Evolutionary conservation across 73 alveolate genomes (phyloP).

Genomic region (Effrenium voratum): DNA sequence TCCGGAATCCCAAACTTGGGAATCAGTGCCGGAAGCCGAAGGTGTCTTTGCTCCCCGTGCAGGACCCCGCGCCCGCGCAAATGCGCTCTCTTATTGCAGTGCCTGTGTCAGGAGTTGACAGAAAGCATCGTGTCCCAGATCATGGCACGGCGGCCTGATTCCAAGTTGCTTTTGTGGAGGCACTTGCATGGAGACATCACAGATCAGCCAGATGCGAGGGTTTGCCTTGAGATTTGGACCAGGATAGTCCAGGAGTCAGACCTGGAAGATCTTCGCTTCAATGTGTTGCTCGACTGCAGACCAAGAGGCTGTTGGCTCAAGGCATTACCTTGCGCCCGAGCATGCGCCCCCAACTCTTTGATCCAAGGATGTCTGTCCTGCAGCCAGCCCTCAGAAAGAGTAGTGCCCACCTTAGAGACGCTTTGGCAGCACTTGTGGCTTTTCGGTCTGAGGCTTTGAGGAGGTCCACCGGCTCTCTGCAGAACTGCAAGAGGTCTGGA

Average conservation of each 20-base stretch:
- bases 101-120: too few species aligned
- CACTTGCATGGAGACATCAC: too few species aligned
- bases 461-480: constrained; percentile 63
- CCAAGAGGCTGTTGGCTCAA: neutral
- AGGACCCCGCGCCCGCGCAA: too few species aligned
- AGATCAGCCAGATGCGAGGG: too few species aligned
- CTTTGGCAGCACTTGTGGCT: neutral
- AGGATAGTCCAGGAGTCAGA: constrained; percentile 36
- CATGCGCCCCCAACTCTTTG: neutral
- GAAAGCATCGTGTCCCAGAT: too few species aligned
- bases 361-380: constrained; percentile 41
- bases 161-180: neutral
- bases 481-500: constrained; percentile 37
- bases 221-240: neutral
- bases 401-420: neutral
- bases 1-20: neutral
- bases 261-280: constrained; percentile 14
- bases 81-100: too few species aligned
- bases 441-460: constrained; percentile 12
- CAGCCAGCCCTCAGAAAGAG: constrained; percentile 66
- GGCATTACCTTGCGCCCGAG: neutral
- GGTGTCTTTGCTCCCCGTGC: too few species aligned
- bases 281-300: neutral
- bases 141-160: neutral
- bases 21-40: neutral